These are phyloP conservation scores for Dipteronia dyeriana DNA, from an alignment of 345 rosid species.

Conservation along the genomic window DNA sequence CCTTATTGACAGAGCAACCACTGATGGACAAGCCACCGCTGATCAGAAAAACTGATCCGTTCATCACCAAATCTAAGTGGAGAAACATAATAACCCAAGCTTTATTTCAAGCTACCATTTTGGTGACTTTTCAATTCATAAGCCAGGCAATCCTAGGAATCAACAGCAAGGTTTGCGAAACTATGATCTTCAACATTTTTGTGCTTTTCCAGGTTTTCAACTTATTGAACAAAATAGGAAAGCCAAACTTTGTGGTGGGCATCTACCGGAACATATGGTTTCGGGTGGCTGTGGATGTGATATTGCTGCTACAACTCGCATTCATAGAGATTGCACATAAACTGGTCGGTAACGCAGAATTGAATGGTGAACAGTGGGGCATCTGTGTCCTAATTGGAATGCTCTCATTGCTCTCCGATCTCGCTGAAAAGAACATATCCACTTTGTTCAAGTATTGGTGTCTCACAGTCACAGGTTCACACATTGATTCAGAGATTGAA, in stretches of 20 bases:
- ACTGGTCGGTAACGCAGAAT: neutral
- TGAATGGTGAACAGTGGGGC: slow-evolving; percentile 10
- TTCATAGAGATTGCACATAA: slow-evolving; percentile 5
- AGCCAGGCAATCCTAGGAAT: neutral
- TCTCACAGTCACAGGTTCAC: neutral
- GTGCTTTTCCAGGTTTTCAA: slow-evolving; percentile 11
- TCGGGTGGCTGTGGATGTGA: slow-evolving; percentile 1
- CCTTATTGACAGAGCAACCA: slow-evolving; percentile 6
- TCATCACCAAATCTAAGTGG: slow-evolving; percentile 9
- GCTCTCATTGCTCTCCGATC: neutral
- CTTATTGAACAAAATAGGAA: neutral
- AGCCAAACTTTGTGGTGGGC: slow-evolving; percentile 1
- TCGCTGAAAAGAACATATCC: neutral
- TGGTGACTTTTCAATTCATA: slow-evolving; percentile 8
- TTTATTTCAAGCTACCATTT: neutral
- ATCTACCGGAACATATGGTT: neutral
- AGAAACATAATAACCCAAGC: slow-evolving; percentile 12
- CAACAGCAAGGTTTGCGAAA: slow-evolving; percentile 3
- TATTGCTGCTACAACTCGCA: neutral
- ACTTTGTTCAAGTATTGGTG: neutral
- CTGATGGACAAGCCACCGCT: slow-evolving; percentile 6
- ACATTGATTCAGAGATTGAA: neutral
- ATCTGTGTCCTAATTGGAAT: slow-evolving; percentile 7
- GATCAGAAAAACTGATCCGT: neutral
- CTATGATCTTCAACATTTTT: slow-evolving; percentile 13